Conservation (phyloP, 768 basidiomycete genomes). For the Sporobolomyces roseus region DNA sequence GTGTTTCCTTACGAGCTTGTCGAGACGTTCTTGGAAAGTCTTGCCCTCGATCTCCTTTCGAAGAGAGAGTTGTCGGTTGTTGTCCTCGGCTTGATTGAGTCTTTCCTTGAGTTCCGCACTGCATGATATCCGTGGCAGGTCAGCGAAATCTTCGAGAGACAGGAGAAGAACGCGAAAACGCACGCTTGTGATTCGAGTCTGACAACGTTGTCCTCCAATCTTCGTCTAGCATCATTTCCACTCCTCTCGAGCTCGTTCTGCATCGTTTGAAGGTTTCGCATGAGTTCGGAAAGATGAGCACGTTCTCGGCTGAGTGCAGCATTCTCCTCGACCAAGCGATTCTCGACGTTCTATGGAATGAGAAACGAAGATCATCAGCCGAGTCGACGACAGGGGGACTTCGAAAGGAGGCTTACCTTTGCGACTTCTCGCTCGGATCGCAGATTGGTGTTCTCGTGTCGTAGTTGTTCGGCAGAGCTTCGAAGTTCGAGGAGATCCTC, state of each 20-base stretch:
- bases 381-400: not conserved
- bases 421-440: slow-evolving; percentile 90
- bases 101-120: slow-evolving; percentile 73
- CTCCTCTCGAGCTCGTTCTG: slow-evolving; percentile 80
- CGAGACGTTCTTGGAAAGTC: slow-evolving; percentile 68
- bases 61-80: slow-evolving; percentile 64
- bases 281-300: slow-evolving; percentile 77
- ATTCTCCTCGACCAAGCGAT: slow-evolving; percentile 79
- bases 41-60: slow-evolving; percentile 77
- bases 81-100: slow-evolving; percentile 69
- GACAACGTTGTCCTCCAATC: slow-evolving; percentile 74
- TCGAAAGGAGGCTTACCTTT: slow-evolving; percentile 58
- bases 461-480: slow-evolving; percentile 50
- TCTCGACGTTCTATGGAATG: slow-evolving; percentile 63
- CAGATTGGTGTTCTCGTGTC: slow-evolving; percentile 80
- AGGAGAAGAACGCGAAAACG: slow-evolving; percentile 42
- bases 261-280: slow-evolving; percentile 85
- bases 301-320: slow-evolving; percentile 72
- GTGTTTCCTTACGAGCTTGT: slow-evolving; percentile 59
- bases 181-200: slow-evolving; percentile 75
- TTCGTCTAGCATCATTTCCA: slow-evolving; percentile 72
- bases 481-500: slow-evolving; percentile 42
- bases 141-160: too few relatives aligned
- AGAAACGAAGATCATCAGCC: not conserved
- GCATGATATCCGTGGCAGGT: not conserved